Base-by-base conservation (phyloP, 2,329 filamentous ascomycete species). In the Aspergillus fructus region DNA sequence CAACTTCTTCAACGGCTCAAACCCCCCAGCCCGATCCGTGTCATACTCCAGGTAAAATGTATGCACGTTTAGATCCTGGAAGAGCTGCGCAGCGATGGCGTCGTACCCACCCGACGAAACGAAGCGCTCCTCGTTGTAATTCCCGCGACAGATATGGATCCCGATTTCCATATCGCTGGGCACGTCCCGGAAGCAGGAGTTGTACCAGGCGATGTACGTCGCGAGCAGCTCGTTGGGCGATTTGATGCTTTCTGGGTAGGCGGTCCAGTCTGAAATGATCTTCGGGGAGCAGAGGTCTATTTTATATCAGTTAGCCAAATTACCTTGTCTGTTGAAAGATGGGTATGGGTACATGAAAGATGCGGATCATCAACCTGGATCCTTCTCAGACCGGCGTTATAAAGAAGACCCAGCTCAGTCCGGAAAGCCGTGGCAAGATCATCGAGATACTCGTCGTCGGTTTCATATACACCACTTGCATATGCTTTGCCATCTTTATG, bases 201-300 rank as follows among this genome's bases (percentile, higher is more conserved):
- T 92, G 79, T 92, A 92, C 63, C 90, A 84, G 60, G 82, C 79
- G 71, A 93, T 89, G 75, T 93, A 93, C 27, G 86, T 84, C 64
- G 90, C 87, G 19, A 93, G 83, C 41, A 91, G 84, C 64, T 87
- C 85, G 47, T 90, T 88, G 6, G 27, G 27, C 9, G 88, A 83
- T 1, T 83, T 83, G 71, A 86, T 82, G 69, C 91, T 91, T 66
- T 85, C 81, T 48, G 81, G 74, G 69, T 91, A 89, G 12, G 82
- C 82, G 53, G 83, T 83, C 84, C 87, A 91, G 12, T 87, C 88
- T 48, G 83, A 76, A 33, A 89, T 81, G 83, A 90, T 90, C 70
- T 86, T 84, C 55, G 88, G 79, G n/a, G 85, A 88, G 75, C 88
- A 91, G 74, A 91, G 90, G 72, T 90, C 86, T 88, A 54, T n/a